Evolutionary conservation across 495 filamentous ascomycete genomes (phyloP).

Genomic region (Cairneyella variabilis): DNA sequence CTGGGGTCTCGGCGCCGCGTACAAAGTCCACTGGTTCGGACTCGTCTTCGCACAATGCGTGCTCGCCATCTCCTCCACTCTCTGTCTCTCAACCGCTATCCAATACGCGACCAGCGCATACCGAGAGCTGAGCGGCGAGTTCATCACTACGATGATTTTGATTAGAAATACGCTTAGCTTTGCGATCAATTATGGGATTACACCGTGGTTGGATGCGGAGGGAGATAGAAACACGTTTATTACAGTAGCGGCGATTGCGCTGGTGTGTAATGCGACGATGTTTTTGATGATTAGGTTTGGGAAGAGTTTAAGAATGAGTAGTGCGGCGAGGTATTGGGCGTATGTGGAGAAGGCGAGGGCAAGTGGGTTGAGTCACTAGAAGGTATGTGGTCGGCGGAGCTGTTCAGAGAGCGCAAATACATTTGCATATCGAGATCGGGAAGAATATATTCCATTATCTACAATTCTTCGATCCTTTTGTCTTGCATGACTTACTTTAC

Average conservation of each 20-base stretch:
- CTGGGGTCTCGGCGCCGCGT: constrained; percentile 64
- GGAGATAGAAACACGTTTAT: constrained; percentile 33
- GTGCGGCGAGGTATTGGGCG: constrained; percentile 3
- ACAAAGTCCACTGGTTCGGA: constrained; percentile 30
- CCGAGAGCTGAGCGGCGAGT: constrained; percentile 49
- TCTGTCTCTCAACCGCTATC: constrained; percentile 38
- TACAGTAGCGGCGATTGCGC: constrained; percentile 25
- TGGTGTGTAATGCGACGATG: constrained; percentile 19
- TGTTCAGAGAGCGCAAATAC: too few relatives aligned
- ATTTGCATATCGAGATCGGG: too few relatives aligned
- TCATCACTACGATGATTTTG: constrained; percentile 42
- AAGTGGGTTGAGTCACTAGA: constrained; percentile 8
- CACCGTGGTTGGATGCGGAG: constrained; percentile 33
- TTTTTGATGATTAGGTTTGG: constrained; percentile 27
- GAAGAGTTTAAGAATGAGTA: constrained; percentile 14
- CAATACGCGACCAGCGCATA: constrained; percentile 7
- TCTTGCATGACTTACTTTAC: too few relatives aligned
- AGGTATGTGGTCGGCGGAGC: neutral
- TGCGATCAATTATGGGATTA: constrained; percentile 34
- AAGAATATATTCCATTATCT: too few relatives aligned
- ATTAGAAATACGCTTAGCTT: constrained; percentile 34
- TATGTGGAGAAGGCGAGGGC: constrained; percentile 3
- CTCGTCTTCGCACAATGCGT: constrained; percentile 58
- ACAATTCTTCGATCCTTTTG: too few relatives aligned
- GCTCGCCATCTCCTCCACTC: constrained; percentile 51